These are phyloP conservation scores for Tolypocladium paradoxum DNA, from an alignment of 2,329 filamentous ascomycete species.

Conservation along the genomic window DNA sequence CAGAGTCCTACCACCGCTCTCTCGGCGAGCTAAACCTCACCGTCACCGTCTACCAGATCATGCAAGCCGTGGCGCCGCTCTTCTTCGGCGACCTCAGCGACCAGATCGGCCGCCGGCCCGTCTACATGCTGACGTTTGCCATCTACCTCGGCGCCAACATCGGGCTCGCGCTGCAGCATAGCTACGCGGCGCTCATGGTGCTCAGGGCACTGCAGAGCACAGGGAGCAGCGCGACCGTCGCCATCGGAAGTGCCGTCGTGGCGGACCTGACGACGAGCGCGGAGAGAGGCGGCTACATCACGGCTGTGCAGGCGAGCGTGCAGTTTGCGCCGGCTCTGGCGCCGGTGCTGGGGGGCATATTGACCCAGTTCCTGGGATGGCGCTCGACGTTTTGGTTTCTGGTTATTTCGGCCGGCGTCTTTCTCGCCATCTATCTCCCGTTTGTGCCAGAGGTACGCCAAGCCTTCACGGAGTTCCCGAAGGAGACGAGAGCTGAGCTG, in stretches of 20 bases:
- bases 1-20: conserved; percentile 24
- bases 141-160: conserved; percentile 36
- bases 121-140: conserved; percentile 34
- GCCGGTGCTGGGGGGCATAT: conserved; percentile 41
- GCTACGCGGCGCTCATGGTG: conserved; percentile 32
- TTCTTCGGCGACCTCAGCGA: conserved; percentile 42
- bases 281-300: conserved; percentile 45
- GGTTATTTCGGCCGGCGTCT: conserved; percentile 27
- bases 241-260: conserved; percentile 41
- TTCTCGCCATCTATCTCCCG: conserved; percentile 32
- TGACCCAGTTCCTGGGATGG: conserved; percentile 42
- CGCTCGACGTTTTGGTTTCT: conserved; percentile 46
- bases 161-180: conserved; percentile 30
- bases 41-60: conserved; percentile 33
- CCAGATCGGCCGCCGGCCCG: conserved; percentile 33
- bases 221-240: conserved; percentile 42
- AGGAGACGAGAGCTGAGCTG: background rate
- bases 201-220: conserved; percentile 39
- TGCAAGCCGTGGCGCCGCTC: conserved; percentile 40
- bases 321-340: conserved; percentile 31
- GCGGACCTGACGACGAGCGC: conserved; percentile 44
- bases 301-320: conserved; percentile 29
- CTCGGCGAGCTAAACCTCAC: conserved; percentile 25
- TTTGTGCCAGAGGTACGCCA: conserved; percentile 13
- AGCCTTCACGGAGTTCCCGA: background rate